These are phyloP conservation scores for Colletotrichum camelliae DNA, from an alignment of 2,329 filamentous ascomycete species.

Conservation along the genomic window DNA sequence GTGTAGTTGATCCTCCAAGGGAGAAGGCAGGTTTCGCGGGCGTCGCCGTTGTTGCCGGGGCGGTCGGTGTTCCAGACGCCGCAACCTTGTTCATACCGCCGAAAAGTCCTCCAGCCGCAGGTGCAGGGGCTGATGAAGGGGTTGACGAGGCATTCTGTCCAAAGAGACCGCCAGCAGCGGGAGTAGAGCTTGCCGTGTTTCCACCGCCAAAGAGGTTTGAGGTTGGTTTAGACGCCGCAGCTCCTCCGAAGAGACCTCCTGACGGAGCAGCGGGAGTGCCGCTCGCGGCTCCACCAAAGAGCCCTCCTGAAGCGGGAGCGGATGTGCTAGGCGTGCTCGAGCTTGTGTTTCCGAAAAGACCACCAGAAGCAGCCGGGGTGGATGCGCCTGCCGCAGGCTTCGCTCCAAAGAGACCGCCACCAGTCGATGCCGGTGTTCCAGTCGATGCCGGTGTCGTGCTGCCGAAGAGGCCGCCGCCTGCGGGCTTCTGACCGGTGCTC, in stretches of 20 bases:
- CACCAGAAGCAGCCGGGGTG: conserved; percentile 6
- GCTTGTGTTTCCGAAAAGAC: conserved; percentile 10
- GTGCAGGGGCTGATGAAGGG: conserved; percentile 24
- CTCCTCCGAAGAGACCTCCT: conserved; percentile 23
- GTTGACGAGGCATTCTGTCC: conserved; percentile 27
- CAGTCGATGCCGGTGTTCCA: conserved; percentile 23
- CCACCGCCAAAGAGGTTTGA: conserved; percentile 24
- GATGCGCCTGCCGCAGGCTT: conserved; percentile 19
- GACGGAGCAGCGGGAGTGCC: conserved; percentile 5
- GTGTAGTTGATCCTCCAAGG: conserved; percentile 58
- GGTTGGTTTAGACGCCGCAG: conserved; percentile 28
- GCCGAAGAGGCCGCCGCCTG: conserved; percentile 30
- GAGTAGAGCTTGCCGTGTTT: conserved; percentile 28
- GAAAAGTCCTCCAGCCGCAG: conserved; percentile 20
- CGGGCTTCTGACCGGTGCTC: conserved; percentile 25
- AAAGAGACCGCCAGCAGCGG: conserved; percentile 31
- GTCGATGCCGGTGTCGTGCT: conserved; percentile 24
- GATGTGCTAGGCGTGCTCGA: conserved; percentile 20
- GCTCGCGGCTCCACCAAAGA: conserved; percentile 16
- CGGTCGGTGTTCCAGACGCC: conserved; percentile 13
- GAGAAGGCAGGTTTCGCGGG: conserved; percentile 54
- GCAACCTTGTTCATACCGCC: conserved; percentile 14
- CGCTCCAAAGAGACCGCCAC: conserved; percentile 34
- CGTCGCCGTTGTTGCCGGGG: conserved; percentile 33
- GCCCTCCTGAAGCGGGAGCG: conserved; percentile 23